A percentile compares a stretch with the other conserved stretches of the same genome.
These are phyloP conservation scores for Chrysanthemum seticuspe DNA, from an alignment of 129 eudicot species.

Conservation along the genomic window DNA sequence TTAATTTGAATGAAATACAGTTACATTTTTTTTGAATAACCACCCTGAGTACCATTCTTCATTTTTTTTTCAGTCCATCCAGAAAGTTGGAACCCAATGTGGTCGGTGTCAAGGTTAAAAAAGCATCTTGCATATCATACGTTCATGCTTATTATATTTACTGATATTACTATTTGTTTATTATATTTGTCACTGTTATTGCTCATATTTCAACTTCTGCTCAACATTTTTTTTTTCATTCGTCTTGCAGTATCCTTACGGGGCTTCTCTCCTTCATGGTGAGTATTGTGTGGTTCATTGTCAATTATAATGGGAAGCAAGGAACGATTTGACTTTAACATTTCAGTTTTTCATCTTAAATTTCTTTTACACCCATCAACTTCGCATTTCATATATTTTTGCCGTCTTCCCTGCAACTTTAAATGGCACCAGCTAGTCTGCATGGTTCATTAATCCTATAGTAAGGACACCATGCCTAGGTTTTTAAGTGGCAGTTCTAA, in stretches of 20 bases:
- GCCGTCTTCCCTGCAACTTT: background rate
- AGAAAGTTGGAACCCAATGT: conserved; percentile 99
- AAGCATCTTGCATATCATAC: background rate
- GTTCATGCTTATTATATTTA: background rate
- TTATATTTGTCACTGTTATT: conserved; percentile 1
- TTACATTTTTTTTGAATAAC: background rate
- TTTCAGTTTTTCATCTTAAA: conserved; percentile 4
- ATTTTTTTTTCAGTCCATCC: conserved; percentile 69
- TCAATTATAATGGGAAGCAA: conserved; percentile 9
- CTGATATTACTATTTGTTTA: conserved; percentile 18
- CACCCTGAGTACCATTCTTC: conserved; percentile 1
- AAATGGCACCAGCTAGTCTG: background rate
- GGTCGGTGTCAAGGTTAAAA: conserved; percentile 94
- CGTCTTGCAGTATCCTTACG: conserved; percentile 76
- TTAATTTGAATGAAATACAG: conserved; percentile 14
- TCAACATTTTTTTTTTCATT: conserved; percentile 18
- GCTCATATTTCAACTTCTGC: background rate
- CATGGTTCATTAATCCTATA: background rate
- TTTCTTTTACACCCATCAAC: background rate
- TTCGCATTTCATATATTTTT: background rate
- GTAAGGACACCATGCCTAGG: background rate
- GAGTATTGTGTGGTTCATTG: conserved; percentile 34
- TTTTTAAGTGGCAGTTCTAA: conserved; percentile 1
- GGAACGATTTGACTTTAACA: background rate
- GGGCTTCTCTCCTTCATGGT: conserved; percentile 99